phyloP scores from a whole-genome alignment of 2,329 filamentous ascomycete genomes.

The Rutstroemia sydowiana region DNA sequence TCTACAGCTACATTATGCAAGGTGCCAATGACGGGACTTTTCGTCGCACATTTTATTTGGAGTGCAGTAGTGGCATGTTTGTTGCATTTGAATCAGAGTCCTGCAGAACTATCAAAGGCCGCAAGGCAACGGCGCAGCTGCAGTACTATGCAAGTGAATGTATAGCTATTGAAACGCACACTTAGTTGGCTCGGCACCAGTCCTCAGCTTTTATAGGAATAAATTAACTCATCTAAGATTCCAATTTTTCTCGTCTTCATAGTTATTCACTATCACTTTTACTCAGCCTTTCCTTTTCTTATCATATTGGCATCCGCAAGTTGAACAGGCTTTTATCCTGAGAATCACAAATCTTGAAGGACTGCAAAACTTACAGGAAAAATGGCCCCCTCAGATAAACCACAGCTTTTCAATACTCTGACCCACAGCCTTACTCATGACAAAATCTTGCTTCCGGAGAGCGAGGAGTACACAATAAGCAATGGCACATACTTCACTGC shows the following conservation, averaged over 20 bases:
- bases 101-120: too few relatives aligned
- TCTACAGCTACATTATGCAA: too few relatives aligned
- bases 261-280: too few relatives aligned
- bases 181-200: neutral
- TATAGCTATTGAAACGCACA: too few relatives aligned
- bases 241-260: neutral
- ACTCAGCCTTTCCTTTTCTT: neutral
- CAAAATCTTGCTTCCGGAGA: neutral
- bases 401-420: neutral
- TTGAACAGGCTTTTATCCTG: neutral
- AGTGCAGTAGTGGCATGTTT: neutral
- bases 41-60: neutral
- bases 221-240: too few relatives aligned
- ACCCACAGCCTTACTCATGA: neutral
- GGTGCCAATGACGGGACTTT: too few relatives aligned
- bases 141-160: too few relatives aligned
- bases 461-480: neutral
- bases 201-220: too few relatives aligned
- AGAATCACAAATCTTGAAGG: neutral
- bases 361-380: neutral
- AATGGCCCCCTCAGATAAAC: neutral
- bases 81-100: too few relatives aligned
- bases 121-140: neutral
- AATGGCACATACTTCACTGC: constrained; percentile 1
- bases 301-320: neutral